Percentiles rank a stretch among this genome's conserved stretches.
phyloP scores from a whole-genome alignment of 108 stramenopile species.

The Conticribra guillardii region DNA sequence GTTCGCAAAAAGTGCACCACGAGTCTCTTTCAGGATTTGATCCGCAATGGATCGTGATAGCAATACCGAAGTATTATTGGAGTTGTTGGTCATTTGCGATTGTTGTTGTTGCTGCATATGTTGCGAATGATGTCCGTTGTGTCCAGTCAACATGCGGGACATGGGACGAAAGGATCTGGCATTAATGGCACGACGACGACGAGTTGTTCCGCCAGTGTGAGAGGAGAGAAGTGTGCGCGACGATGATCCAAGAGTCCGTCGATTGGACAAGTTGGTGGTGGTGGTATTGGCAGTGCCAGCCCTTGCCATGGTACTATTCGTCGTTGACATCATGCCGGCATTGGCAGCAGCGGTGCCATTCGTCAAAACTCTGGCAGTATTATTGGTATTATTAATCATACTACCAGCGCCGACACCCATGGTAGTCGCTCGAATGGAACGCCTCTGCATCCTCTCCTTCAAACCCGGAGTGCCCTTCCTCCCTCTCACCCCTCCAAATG shows the following conservation, averaged over 20 bases:
- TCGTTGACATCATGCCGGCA: no score
- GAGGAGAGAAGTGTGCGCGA: neutral
- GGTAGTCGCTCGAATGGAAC: no score
- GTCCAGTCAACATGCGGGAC: neutral
- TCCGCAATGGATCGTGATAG: neutral
- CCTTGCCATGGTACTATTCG: no score
- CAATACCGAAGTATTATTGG: no score
- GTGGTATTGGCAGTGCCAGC: no score
- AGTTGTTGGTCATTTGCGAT: neutral
- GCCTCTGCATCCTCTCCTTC: no score
- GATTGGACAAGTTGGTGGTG: no score
- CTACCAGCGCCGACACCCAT: no score
- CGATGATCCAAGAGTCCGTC: neutral
- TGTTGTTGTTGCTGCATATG: neutral
- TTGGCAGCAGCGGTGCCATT: no score
- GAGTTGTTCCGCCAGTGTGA: neutral
- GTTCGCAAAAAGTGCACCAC: neutral
- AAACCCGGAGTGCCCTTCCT: neutral
- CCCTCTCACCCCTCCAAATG: no score
- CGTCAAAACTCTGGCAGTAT: no score
- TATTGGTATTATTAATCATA: no score
- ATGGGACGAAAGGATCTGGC: neutral
- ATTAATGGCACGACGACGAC: neutral
- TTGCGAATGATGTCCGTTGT: neutral
- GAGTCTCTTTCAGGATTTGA: constrained; percentile 7